Evolutionary conservation across 176 grass and related monocot genomes (phyloP).

Genomic region (Stipa capillata): DNA sequence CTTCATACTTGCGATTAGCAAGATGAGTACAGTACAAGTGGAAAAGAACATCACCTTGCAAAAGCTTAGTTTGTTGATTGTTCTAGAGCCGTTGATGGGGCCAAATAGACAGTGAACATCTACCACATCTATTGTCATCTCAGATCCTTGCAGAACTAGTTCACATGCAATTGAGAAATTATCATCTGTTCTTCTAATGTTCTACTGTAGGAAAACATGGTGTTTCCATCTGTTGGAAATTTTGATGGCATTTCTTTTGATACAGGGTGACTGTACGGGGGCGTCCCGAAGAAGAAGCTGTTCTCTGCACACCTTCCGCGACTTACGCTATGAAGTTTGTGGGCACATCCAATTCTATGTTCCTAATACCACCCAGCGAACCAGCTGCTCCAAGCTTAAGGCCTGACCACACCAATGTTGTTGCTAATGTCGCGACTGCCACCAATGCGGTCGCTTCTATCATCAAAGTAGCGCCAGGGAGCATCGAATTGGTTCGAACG

Average conservation of each 20-base stretch:
- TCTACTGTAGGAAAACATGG: neutral
- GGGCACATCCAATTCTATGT: slow-evolving; percentile 75
- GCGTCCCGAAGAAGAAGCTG: slow-evolving; percentile 67
- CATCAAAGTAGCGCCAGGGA: slow-evolving; percentile 71
- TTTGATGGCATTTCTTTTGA: neutral
- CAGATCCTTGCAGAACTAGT: neutral
- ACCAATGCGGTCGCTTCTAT: slow-evolving; percentile 29
- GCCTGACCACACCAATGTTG: neutral
- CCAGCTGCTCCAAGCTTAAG: neutral
- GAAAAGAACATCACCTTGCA: neutral
- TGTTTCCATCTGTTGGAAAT: neutral
- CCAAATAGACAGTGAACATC: neutral
- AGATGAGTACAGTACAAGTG: neutral
- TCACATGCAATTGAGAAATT: neutral
- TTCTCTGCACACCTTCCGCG: slow-evolving; percentile 74
- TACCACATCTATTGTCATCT: neutral
- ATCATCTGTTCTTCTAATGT: neutral
- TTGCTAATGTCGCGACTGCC: neutral
- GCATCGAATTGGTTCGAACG: slow-evolving; percentile 60
- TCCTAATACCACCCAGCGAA: slow-evolving; percentile 59
- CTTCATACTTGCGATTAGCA: neutral
- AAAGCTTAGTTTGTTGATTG: neutral
- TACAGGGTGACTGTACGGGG: slow-evolving; percentile 57
- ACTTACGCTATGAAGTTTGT: slow-evolving; percentile 97
- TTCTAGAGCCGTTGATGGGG: neutral